Percentiles rank a stretch among this genome's conserved stretches.
phyloP scores from a whole-genome alignment of 306 rosid genomes.

The Trifolium repens region DNA sequence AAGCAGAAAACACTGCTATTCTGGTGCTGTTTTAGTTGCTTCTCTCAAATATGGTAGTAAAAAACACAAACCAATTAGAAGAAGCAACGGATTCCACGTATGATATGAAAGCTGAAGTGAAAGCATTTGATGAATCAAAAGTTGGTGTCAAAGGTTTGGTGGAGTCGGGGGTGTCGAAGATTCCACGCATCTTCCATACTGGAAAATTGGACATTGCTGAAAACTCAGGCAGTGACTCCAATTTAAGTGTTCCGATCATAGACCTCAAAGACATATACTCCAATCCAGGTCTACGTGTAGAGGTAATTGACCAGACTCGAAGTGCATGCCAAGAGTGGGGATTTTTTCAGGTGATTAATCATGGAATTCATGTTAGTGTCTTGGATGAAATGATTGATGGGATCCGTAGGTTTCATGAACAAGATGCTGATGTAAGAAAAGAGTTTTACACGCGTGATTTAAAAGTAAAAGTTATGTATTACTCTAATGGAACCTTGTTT shows the following conservation, averaged over 20 bases:
- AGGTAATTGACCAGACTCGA: constrained; percentile 45
- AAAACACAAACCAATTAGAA: background rate
- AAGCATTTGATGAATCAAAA: background rate
- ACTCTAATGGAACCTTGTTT: constrained; percentile 51
- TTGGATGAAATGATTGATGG: constrained; percentile 4
- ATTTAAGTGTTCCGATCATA: background rate
- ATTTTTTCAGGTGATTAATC: background rate
- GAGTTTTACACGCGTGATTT: constrained; percentile 37
- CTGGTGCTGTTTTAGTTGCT: background rate
- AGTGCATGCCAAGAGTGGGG: background rate
- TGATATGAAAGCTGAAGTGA: background rate
- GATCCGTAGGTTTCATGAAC: background rate
- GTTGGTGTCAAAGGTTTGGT: background rate
- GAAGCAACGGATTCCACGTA: background rate
- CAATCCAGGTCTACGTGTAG: background rate
- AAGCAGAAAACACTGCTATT: too few relatives aligned
- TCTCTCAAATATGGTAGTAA: background rate
- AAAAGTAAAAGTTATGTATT: constrained; percentile 39
- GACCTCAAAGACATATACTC: background rate
- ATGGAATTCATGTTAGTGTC: background rate
- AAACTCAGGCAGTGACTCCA: background rate
- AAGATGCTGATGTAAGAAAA: constrained; percentile 31
- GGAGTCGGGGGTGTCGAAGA: background rate
- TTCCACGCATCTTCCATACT: background rate
- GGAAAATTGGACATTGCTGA: background rate